Evolutionary conservation across 257 asterid species (phyloP).

Genomic region (Forsythia suspensa): DNA sequence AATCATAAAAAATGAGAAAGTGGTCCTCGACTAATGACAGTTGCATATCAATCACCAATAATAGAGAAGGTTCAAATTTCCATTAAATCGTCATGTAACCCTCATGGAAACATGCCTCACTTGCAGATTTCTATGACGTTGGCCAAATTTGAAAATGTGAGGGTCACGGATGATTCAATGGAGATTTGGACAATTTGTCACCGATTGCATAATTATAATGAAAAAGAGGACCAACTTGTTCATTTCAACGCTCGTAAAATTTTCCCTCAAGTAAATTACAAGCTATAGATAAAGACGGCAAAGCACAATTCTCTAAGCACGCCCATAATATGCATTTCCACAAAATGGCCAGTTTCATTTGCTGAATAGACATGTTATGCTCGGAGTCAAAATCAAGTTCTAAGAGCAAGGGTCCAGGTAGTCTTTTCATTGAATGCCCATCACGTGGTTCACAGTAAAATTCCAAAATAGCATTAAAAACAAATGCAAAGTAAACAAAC

Average conservation of each 20-base stretch:
- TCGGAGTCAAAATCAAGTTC: slow-evolving; percentile 14
- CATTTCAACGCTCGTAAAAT: too few species aligned
- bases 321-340: neutral
- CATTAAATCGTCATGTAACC: neutral
- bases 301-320: neutral
- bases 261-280: neutral
- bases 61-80: neutral
- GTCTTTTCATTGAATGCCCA: neutral
- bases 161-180: neutral
- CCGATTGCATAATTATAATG: neutral
- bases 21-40: neutral
- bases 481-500: neutral
- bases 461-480: neutral
- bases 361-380: neutral
- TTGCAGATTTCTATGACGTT: neutral
- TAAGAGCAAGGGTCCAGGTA: neutral
- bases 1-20: neutral
- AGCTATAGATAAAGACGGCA: neutral
- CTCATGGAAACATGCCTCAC: neutral
- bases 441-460: neutral
- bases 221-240: neutral
- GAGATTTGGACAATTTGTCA: neutral
- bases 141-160: neutral
- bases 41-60: neutral
- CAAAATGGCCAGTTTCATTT: neutral